Base-by-base conservation (phyloP, 306 rosid genomes). In the Styphnolobium japonicum region DNA sequence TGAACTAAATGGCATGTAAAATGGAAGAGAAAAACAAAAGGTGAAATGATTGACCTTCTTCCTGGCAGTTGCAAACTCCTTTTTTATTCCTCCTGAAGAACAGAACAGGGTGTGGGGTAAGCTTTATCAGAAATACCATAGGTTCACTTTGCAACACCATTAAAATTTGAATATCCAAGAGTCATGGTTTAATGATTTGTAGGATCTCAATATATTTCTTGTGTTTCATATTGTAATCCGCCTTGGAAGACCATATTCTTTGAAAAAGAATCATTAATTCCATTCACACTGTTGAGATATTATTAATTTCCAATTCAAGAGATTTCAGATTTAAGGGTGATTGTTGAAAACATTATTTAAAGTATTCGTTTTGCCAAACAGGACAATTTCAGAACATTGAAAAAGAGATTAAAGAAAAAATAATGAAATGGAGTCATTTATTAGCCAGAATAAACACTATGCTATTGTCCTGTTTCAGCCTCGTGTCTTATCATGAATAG, bases 51-150 rank as follows among this genome's bases (percentile, higher is more conserved):
- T 19, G 27, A 63, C 84, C 80, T 73, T 80, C 64, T 80, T 80
- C 75, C 69, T 73, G 14, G 80, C 84, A 53, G 53, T 9, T 11
- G 79, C 58, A 73, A 64, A 67, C 75, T 80, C 84, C 65, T 80
- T 80, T 52, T 80, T 80, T 43, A 80, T 80, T 66, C 80, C 80
- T 37, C 84, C 84, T 73, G 75, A 43, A 73, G 40, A 77, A 78
- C 37, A 73, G 78, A 74, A 55, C 10, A 67, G 11, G 8, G 40
- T 39, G 46, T 5, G 10, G 31, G 33, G 67, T 29, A 70, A 48
- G 60, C 39, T 64, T 84, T 29, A 55, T 15, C 61, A 76, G 46
- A 85, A 46, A 71, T 19, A 57, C 27, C 67, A 71, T 10, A 31
- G 14, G 34, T 70, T 53, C 45, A 15, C 39, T 34, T 37, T 10